Conservation (phyloP, 2,329 filamentous ascomycete genomes). For the Aureobasidium sp. region DNA sequence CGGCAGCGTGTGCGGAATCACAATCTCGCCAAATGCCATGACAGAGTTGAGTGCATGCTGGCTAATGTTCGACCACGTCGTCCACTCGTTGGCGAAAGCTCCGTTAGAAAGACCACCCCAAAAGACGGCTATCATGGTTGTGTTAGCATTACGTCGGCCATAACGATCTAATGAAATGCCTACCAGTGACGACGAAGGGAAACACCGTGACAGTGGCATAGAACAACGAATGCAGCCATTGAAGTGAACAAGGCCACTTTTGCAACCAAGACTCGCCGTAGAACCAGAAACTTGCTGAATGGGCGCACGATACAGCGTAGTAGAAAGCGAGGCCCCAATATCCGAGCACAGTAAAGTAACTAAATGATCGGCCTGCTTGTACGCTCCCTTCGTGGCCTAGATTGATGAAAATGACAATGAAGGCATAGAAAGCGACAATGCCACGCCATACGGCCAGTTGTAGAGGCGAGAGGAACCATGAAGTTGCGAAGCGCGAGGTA, state of each 20-base stretch:
- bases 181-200: conserved; percentile 38
- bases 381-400: conserved; percentile 54
- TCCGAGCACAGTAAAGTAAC: conserved; percentile 73
- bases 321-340: conserved; percentile 82
- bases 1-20: conserved; percentile 57
- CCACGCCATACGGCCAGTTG: conserved; percentile 52
- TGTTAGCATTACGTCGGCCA: background rate
- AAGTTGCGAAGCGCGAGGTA: conserved; percentile 59
- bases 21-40: conserved; percentile 69
- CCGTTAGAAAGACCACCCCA: conserved; percentile 33
- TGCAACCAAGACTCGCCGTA: conserved; percentile 30
- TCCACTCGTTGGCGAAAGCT: conserved; percentile 29
- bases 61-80: conserved; percentile 54
- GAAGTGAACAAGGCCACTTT: conserved; percentile 30
- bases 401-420: conserved; percentile 60
- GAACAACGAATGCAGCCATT: conserved; percentile 33
- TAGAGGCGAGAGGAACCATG: conserved; percentile 66
- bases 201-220: conserved; percentile 36
- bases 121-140: conserved; percentile 31
- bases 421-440: conserved; percentile 52
- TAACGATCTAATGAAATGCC: conserved; percentile 16
- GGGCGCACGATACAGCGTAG: conserved; percentile 56
- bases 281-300: conserved; percentile 58
- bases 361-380: conserved; percentile 54
- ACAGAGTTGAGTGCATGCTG: conserved; percentile 66